Base-by-base conservation (phyloP, 2,329 filamentous ascomycete species). In the Colletotrichum caudatum region DNA sequence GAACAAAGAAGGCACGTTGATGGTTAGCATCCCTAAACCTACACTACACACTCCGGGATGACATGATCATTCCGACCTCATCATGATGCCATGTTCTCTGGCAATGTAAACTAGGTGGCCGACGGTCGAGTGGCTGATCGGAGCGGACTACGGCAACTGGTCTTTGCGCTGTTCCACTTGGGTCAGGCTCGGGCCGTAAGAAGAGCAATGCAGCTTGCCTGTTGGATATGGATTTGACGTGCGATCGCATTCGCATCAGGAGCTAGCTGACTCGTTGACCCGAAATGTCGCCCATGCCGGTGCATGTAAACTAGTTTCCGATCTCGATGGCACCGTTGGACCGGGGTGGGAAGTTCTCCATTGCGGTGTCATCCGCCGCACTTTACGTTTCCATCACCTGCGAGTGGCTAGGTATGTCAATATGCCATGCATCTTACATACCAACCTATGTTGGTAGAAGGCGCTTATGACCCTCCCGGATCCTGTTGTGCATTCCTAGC, bases 341-440 rank as follows among this genome's bases (percentile, higher is more conserved):
- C 51, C 3, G 29, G 18, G 18, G 14, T 56, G 29, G 29, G 8
- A 56, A 56, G 50, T 16, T 29, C 26, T 53, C 14, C 5, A 33
- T 53, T 33, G 23, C 50, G 26, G 51, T 54, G 51, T 29, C 26
- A 20, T 18, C 51, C 18, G 29, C 3, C 29, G 1, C 16, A 35
- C 51, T 54, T 54, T 54, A 26, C 51, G 29, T 54, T 20, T 54
- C 29, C 51, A 20, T 29, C 51, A 54, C 51, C 9, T n/a, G 51
- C 29, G 9, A 48, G 20, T 48, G 46, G 1, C 29, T 29, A 26
- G 26, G 23, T 51, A 37, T 11, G 35, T 9, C 35, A 26, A 6
- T 6, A 41, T 41, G 39, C 39, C 39, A 41, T 16, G 39, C 39
- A 41, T 18, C 18, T 8, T 18, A 26, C 3, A 11, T 23, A 29